phyloP scores from a whole-genome alignment of 1,284 basidiomycete genomes.

The Volvariella surrecta region DNA sequence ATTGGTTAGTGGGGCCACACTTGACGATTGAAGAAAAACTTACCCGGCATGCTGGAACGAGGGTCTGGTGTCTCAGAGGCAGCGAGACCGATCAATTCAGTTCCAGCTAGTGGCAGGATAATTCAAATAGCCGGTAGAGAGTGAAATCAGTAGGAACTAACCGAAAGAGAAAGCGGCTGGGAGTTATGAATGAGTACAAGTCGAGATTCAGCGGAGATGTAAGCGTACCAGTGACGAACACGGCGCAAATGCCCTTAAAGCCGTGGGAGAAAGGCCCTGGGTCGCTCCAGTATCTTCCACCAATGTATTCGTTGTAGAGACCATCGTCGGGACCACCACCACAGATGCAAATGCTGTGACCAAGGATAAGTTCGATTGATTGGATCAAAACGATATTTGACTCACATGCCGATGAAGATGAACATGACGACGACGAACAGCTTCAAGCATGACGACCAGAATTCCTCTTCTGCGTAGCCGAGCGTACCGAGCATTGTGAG shows the following conservation, averaged over 20 bases:
- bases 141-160: slow-evolving; percentile 8
- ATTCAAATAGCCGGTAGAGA: slow-evolving; percentile 7
- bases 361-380: neutral
- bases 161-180: slow-evolving; percentile 53
- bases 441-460: slow-evolving; percentile 49
- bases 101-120: slow-evolving; percentile 30
- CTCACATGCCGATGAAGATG: slow-evolving; percentile 43
- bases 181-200: neutral
- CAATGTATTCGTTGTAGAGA: slow-evolving; percentile 29
- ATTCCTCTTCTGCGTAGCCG: slow-evolving; percentile 47
- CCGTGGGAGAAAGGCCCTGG: slow-evolving; percentile 44
- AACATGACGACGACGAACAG: slow-evolving; percentile 45
- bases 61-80: slow-evolving; percentile 55
- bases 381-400: slow-evolving; percentile 2
- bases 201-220: neutral
- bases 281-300: slow-evolving; percentile 40
- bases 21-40: neutral
- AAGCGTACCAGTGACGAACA: slow-evolving; percentile 29
- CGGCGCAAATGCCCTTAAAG: slow-evolving; percentile 34
- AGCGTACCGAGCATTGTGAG: slow-evolving; percentile 32
- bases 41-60: slow-evolving; percentile 45
- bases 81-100: slow-evolving; percentile 61
- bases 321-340: slow-evolving; percentile 37
- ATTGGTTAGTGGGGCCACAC: neutral
- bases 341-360: slow-evolving; percentile 25